These are phyloP conservation scores for bread wheat (Triticum aestivum) DNA, from an alignment of 176 grass and related monocot genomes.

Conservation along the genomic window DNA sequence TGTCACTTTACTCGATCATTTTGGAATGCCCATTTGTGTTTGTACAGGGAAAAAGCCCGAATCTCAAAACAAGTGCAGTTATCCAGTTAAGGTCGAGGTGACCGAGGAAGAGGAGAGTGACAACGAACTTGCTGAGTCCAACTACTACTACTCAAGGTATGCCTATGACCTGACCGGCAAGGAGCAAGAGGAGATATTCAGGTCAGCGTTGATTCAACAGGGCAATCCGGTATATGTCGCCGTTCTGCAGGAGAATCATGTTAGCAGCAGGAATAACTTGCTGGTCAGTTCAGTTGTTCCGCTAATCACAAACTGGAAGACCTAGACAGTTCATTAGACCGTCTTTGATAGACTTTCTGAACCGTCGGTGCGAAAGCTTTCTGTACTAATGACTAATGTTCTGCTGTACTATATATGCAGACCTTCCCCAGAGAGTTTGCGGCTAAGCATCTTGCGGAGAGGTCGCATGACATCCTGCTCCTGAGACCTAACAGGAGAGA, in stretches of 20 bases:
- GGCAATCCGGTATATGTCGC: slow-evolving; percentile 39
- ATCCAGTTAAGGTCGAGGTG: neutral
- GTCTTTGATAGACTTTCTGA: neutral
- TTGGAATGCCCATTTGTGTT: neutral
- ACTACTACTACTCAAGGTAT: slow-evolving; percentile 25
- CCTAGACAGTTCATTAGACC: neutral
- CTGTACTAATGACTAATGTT: neutral
- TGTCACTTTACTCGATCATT: neutral
- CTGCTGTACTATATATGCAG: slow-evolving; percentile 8
- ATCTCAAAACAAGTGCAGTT: slow-evolving; percentile 4
- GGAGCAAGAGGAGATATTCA: slow-evolving; percentile 21
- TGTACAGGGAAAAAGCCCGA: slow-evolving; percentile 14
- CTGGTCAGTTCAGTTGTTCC: slow-evolving; percentile 29
- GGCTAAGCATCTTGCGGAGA: slow-evolving; percentile 29
- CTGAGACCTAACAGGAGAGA: slow-evolving; percentile 18
- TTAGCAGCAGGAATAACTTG: neutral
- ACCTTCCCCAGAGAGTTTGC: slow-evolving; percentile 26
- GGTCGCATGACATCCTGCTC: slow-evolving; percentile 25
- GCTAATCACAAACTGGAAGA: neutral
- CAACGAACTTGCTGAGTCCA: neutral
- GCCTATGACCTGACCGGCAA: neutral
- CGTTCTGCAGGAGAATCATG: slow-evolving; percentile 14
- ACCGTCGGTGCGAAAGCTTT: neutral
- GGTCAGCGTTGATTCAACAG: slow-evolving; percentile 3
- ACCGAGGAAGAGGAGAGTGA: slow-evolving; percentile 5